Conservation (phyloP, 2,329 filamentous ascomycete species). For the Chaetomium olivaceum region DNA sequence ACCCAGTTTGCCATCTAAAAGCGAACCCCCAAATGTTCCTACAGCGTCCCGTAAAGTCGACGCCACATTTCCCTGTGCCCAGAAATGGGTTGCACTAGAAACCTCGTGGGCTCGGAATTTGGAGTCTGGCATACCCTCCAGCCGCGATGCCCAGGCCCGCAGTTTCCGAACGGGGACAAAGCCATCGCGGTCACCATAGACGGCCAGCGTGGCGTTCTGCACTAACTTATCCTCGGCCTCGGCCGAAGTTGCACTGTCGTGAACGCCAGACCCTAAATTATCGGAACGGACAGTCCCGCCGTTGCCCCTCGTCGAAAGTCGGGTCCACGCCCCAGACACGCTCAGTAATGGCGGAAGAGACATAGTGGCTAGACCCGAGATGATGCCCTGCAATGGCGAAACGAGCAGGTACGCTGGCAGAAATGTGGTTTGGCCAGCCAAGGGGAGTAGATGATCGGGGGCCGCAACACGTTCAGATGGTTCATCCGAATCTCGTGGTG, state of each 20-base stretch:
- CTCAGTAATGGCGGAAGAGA: slow-evolving; percentile 45
- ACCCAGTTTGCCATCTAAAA: slow-evolving; percentile 25
- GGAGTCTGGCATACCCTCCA: slow-evolving; percentile 45
- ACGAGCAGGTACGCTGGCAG: slow-evolving; percentile 62
- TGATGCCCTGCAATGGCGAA: slow-evolving; percentile 63
- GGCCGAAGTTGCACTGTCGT: slow-evolving; percentile 13
- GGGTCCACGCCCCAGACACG: slow-evolving; percentile 28
- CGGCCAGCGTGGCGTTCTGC: slow-evolving; percentile 60
- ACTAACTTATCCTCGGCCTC: slow-evolving; percentile 58
- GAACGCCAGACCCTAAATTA: slow-evolving; percentile 18
- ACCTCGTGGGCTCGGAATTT: slow-evolving; percentile 48
- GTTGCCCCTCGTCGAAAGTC: slow-evolving; percentile 19
- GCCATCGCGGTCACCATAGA: slow-evolving; percentile 32
- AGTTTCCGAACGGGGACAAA: slow-evolving; percentile 32
- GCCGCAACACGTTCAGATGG: not conserved
- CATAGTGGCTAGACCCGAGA: slow-evolving; percentile 64
- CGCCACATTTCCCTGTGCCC: slow-evolving; percentile 48
- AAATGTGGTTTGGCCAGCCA: slow-evolving; percentile 42
- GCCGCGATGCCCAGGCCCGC: slow-evolving; percentile 40
- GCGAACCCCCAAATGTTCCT: slow-evolving; percentile 33
- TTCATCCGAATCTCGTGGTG: slow-evolving; percentile 28
- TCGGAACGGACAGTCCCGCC: slow-evolving; percentile 12
- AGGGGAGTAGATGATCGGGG: slow-evolving; percentile 31
- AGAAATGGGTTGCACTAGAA: slow-evolving; percentile 56
- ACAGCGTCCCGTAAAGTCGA: slow-evolving; percentile 39